Evolutionary conservation across 805 yeast genomes (phyloP).

Genomic region (Cyberlindnera nakhonratchasimensis): DNA sequence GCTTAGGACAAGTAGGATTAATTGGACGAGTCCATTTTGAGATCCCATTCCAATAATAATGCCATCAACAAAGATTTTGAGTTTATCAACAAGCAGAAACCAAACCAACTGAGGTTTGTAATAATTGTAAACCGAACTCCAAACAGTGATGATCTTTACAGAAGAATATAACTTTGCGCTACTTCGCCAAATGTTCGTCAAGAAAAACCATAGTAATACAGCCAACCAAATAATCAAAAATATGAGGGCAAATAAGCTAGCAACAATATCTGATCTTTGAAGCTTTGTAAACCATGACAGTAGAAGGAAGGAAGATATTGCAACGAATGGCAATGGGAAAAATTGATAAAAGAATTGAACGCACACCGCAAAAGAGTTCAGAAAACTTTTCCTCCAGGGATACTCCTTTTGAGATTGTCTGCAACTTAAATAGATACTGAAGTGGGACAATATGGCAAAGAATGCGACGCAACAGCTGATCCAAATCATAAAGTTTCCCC

Average conservation of each 20-base stretch:
- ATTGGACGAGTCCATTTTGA: conserved; percentile 42
- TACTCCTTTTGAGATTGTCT: neutral
- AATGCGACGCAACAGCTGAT: conserved; percentile 7
- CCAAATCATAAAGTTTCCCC: conserved; percentile 43
- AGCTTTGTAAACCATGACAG: conserved; percentile 4
- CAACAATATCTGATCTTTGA: neutral
- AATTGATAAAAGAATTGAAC: conserved; percentile 10
- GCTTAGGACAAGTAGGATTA: conserved; percentile 34
- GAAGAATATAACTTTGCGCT: conserved; percentile 42
- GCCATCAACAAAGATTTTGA: conserved; percentile 34
- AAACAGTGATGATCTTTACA: conserved; percentile 41
- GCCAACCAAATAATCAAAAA: conserved; percentile 5
- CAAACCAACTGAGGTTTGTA: conserved; percentile 41
- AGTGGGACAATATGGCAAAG: conserved; percentile 2
- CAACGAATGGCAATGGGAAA: conserved; percentile 14
- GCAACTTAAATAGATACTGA: neutral
- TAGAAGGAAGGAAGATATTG: conserved; percentile 8
- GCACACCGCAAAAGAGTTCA: neutral
- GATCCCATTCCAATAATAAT: conserved; percentile 44
- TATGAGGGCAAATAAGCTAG: conserved; percentile 4
- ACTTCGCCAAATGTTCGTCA: conserved; percentile 15
- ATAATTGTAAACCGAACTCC: conserved; percentile 43
- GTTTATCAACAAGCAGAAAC: conserved; percentile 37
- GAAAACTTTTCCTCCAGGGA: conserved; percentile 3
- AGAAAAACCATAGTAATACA: conserved; percentile 8